Evolutionary conservation across 441 rosid genomes (phyloP), one percentile per base, ranked within the genome.

Genomic region (Bruguiera hainesii): DNA sequence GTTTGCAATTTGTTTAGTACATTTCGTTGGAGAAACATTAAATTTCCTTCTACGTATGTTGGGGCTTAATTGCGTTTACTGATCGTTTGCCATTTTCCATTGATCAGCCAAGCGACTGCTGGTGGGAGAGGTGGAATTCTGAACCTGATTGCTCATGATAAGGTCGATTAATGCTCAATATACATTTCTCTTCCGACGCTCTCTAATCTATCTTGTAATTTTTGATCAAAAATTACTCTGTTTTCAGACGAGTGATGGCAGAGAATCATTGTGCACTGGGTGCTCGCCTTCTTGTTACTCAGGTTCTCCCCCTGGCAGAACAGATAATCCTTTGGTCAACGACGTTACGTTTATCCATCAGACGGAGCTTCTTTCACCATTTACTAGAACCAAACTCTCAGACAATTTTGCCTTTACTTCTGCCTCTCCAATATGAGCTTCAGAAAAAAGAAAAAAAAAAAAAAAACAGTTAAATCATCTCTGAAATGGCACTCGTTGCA

Each of bases 221-320:
- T 42, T 11, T 42, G 48, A 42, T 42, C 3, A 42, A 42, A 42
- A 11, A 42, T 42, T 11, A 42, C 13, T 3, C 56, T 25, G 29
- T 62, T 46, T 50, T 49, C 82, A 79, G 88, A 72, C 56, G 4
- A 66, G 35, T 49, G 87, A 82, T 48, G 80, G 74, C 15, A 78
- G 75, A 51, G 87, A 85, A 73, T 58, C 76, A 18, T 52, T 46
- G 13, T 80, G 85, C 70, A 66, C 31, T 2, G 83, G 83, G 33
- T 87, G 85, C 59, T 62, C 72, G 1, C 78, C 84, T 20, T 71
- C 75, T 20, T 75, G 85, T 64, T 78, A 82, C 71, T 65, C 81
- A 30, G 96, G 91, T 20, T 87, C 97, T 39, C 97, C 97, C 18
- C 97, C 91, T 15, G 73, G 79, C 26, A 78, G 96, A 80, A 86